A percentile compares a stretch with the other conserved stretches of the same genome.
These are phyloP conservation scores for Pulveroboletus sp. DNA, from an alignment of 768 basidiomycete species.

Conservation along the genomic window DNA sequence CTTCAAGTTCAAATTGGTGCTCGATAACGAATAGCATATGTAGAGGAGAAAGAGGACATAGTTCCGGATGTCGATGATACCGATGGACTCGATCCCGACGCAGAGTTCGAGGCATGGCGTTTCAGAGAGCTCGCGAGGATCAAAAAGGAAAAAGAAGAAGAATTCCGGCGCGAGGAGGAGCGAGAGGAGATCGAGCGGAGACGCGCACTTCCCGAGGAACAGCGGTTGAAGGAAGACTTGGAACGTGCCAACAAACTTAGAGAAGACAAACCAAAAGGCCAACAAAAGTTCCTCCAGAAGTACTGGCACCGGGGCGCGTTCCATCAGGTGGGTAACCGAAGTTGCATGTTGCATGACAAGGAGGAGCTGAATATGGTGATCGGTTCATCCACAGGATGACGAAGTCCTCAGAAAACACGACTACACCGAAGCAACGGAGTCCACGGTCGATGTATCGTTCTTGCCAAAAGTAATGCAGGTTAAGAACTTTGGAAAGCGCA, in stretches of 20 bases:
- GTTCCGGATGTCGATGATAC: slow-evolving; percentile 92
- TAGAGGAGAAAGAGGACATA: slow-evolving; percentile 85
- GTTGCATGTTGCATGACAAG: not conserved
- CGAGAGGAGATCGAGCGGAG: slow-evolving; percentile 88
- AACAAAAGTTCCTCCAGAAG: slow-evolving; percentile 92
- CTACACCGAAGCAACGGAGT: slow-evolving; percentile 85
- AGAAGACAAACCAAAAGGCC: slow-evolving; percentile 85
- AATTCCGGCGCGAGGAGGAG: slow-evolving; percentile 75
- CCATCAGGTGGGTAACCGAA: slow-evolving; percentile 65
- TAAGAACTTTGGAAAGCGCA: slow-evolving; percentile 88
- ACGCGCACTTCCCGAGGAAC: slow-evolving; percentile 88
- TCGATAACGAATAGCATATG: not conserved
- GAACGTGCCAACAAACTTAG: slow-evolving; percentile 78
- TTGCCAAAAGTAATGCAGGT: slow-evolving; percentile 97
- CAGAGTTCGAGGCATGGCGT: slow-evolving; percentile 95
- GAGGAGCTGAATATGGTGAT: slow-evolving; percentile 13
- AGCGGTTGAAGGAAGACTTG: slow-evolving; percentile 87
- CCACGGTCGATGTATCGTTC: slow-evolving; percentile 80
- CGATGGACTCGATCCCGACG: slow-evolving; percentile 84
- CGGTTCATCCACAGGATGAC: slow-evolving; percentile 56
- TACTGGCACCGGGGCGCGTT: slow-evolving; percentile 99
- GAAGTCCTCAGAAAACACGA: slow-evolving; percentile 82
- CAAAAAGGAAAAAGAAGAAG: slow-evolving; percentile 90
- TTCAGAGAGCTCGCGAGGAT: slow-evolving; percentile 90
- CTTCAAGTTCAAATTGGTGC: not conserved